Evolutionary conservation across 352 stramenopile genomes (phyloP).

Genomic region (Blastocystis sp.): DNA sequence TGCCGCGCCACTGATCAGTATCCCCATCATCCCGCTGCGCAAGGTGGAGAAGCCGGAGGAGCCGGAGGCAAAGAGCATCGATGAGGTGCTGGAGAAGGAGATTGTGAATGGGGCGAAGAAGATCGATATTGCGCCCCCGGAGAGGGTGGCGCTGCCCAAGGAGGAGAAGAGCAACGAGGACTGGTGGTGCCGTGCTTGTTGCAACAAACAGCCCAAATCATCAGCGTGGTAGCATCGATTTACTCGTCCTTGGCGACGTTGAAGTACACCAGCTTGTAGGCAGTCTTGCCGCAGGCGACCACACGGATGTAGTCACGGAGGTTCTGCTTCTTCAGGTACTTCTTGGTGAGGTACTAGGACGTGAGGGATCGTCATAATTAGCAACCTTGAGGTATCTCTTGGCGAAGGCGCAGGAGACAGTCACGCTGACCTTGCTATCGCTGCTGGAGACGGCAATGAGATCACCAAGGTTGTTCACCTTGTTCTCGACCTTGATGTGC

Average conservation of each 20-base stretch:
- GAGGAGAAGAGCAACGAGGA: slow-evolving; percentile 3
- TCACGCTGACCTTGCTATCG: slow-evolving; percentile 92
- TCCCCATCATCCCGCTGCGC: neutral
- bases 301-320: slow-evolving; percentile 99
- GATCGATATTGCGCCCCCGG: neutral
- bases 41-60: neutral
- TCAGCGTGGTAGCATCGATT: slow-evolving; percentile 26
- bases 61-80: neutral
- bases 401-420: slow-evolving; percentile 88
- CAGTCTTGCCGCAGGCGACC: slow-evolving; percentile 94
- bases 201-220: slow-evolving; percentile 63
- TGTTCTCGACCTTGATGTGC: slow-evolving; percentile 97
- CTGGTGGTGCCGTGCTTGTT: slow-evolving; percentile 51
- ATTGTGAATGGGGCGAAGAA: slow-evolving; percentile 15
- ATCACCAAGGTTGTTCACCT: slow-evolving; percentile 90
- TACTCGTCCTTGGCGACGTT: slow-evolving; percentile 59
- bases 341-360: slow-evolving; percentile 93
- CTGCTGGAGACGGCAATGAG: slow-evolving; percentile 90
- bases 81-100: slow-evolving; percentile 26
- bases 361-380: neutral
- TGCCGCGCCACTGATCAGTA: neutral
- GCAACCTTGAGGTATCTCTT: slow-evolving; percentile 87
- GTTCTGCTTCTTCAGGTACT: slow-evolving; percentile 99
- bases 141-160: neutral
- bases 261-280: slow-evolving; percentile 79